phyloP scores from a whole-genome alignment of 371 early-diverging fungal genomes.

The Rhizopus microsporus region DNA sequence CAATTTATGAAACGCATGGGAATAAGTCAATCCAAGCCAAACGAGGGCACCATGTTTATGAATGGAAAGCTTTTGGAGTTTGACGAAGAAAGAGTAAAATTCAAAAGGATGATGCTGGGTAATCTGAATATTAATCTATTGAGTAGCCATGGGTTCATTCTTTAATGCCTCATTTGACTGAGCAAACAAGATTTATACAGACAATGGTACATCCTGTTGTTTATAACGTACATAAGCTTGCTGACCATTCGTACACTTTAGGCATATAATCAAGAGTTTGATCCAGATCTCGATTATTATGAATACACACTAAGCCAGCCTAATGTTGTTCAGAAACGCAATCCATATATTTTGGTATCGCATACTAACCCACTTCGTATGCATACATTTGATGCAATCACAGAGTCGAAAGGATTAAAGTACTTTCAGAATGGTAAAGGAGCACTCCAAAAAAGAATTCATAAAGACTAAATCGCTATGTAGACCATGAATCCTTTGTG shows the following conservation, averaged over 20 bases:
- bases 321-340: conserved; percentile 59
- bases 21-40: conserved; percentile 14
- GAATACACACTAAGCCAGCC: conserved; percentile 66
- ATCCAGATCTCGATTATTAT: conserved; percentile 58
- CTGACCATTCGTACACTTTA: conserved; percentile 5
- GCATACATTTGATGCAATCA: conserved; percentile 15
- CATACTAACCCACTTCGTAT: conserved; percentile 58
- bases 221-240: neutral
- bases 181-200: conserved; percentile 37
- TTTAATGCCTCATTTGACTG: conserved; percentile 33
- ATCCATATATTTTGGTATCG: conserved; percentile 62
- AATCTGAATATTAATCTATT: neutral
- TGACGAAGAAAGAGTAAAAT: conserved; percentile 43
- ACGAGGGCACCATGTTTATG: conserved; percentile 64
- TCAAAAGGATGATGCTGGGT: neutral
- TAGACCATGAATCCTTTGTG: conserved; percentile 22
- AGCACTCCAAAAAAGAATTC: too few relatives aligned
- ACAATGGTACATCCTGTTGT: conserved; percentile 1
- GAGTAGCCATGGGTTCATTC: conserved; percentile 36
- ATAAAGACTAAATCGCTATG: neutral
- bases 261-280: conserved; percentile 55
- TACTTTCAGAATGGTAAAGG: conserved; percentile 25
- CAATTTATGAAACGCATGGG: conserved; percentile 41
- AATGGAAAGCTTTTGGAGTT: conserved; percentile 78
- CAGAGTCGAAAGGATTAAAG: conserved; percentile 1